These are phyloP conservation scores for Lineolata rhizophorae DNA, from an alignment of 495 filamentous ascomycete genomes.

Conservation along the genomic window DNA sequence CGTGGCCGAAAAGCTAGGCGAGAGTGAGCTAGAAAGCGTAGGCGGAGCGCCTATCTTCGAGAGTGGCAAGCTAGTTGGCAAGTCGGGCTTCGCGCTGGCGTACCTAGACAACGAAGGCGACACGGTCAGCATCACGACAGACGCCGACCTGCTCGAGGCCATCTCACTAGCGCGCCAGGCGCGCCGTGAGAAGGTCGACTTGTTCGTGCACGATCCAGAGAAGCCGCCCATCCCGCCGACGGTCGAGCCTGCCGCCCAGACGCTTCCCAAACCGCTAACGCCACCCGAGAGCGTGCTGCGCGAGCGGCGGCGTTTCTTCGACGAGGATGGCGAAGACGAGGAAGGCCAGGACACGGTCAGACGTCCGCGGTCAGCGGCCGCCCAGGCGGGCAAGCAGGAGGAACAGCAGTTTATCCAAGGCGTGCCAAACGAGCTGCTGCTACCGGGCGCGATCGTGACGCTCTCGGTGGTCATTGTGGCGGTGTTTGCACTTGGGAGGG, in stretches of 20 bases:
- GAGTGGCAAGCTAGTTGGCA: conserved; percentile 57
- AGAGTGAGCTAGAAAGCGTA: conserved; percentile 68
- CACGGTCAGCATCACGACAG: conserved; percentile 91
- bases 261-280: conserved; percentile 29
- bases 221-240: conserved; percentile 53
- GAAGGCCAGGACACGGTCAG: conserved; percentile 24
- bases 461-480: conserved; percentile 83
- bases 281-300: conserved; percentile 33
- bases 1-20: conserved; percentile 68
- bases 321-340: conserved; percentile 40
- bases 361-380: conserved; percentile 3
- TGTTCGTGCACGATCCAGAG: conserved; percentile 88
- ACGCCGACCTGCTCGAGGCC: conserved; percentile 79
- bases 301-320: conserved; percentile 25
- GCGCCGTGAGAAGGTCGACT: conserved; percentile 75
- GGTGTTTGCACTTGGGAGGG: conserved; percentile 75
- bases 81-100: conserved; percentile 78
- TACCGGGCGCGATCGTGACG: conserved; percentile 88
- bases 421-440: conserved; percentile 80
- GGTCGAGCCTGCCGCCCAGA: conserved; percentile 40
- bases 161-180: conserved; percentile 59
- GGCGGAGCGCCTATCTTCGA: conserved; percentile 54
- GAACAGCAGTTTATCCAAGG: conserved; percentile 71
- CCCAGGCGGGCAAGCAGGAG: conserved; percentile 19
- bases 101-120: conserved; percentile 97